Evolutionary conservation across 164 flowering plant species (phyloP), one percentile per base, ranked within the genome.

Genomic region (Kalanchoe fedtschenkoi): DNA sequence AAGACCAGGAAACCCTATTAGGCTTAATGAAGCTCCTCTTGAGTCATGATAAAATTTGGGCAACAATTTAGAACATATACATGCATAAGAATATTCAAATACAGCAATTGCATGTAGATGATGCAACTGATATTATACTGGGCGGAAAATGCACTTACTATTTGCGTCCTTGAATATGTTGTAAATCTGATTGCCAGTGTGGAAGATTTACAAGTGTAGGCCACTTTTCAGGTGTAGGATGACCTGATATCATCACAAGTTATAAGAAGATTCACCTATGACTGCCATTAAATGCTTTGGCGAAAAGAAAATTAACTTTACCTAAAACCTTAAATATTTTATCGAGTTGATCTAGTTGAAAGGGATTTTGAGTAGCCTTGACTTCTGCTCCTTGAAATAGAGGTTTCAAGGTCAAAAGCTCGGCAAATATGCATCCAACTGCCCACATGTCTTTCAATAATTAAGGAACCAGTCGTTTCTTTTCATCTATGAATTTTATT

Each of bases 371-470:
- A 26, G 89, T 67, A 54, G 82, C 86, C 78, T 95, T 95, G 34
- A 88, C 96, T 80, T 95, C 99, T 72, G 77, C 81, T 26, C 99
- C 99, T 86, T 95, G 99, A 78, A 95, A 95, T 56, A 95, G 80
- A 41, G 99, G 99, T 81, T 91, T 95, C 67, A 95, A 74, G 34
- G 97, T 91, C 72, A 89, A 67, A 62, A 95, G 84, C 78, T 95
- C 99, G 44, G 99, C 99, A 82, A 95, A 95, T 57, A 95, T 95
- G 80, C 99, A 95, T 61, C 99, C 99, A 68, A 95, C 96, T 69
- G 99, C 99, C 99, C 99, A 95, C 99, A 91, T 91, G 73, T 95
- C 97, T 87, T 65, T 58, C 35, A 53, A 14, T 34, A 62, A 35
- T 51, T 61, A 68, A 74, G 70, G 65, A 70, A 57, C 8, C 41